These are phyloP conservation scores for Akebia trifoliata DNA, from an alignment of 164 flowering plant species.

Conservation along the genomic window DNA sequence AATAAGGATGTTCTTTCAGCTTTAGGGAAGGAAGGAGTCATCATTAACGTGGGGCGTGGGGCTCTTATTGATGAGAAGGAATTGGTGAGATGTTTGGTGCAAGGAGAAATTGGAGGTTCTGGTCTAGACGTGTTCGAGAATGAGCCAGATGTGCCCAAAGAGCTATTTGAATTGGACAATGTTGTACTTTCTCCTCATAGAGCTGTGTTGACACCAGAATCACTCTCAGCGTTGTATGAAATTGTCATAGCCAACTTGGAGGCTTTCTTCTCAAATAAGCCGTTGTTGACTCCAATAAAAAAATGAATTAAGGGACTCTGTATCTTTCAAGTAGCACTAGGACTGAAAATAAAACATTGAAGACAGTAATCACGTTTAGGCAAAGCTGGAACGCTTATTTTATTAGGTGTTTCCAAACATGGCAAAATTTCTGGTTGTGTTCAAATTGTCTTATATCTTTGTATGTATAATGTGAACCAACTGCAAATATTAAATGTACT, in stretches of 20 bases:
- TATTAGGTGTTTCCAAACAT: too few species aligned
- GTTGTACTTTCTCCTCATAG: slow-evolving; percentile 63
- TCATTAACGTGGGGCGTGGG: slow-evolving; percentile 67
- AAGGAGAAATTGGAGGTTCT: slow-evolving; percentile 63
- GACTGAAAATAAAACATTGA: too few species aligned
- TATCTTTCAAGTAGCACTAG: too few species aligned
- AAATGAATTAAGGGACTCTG: too few species aligned
- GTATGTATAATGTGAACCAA: too few species aligned
- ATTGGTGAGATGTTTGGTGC: slow-evolving; percentile 44
- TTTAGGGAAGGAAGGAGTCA: slow-evolving; percentile 56
- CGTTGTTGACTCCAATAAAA: slow-evolving; percentile 38
- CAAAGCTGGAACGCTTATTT: too few species aligned
- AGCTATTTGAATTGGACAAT: slow-evolving; percentile 50
- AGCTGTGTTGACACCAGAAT: slow-evolving; percentile 46
- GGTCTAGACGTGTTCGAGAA: slow-evolving; percentile 80
- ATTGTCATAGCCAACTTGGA: slow-evolving; percentile 46
- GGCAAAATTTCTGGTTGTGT: too few species aligned
- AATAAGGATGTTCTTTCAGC: slow-evolving; percentile 50
- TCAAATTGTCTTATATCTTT: too few species aligned
- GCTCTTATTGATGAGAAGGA: slow-evolving; percentile 64
- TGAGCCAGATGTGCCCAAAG: slow-evolving; percentile 65
- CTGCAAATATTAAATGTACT: too few species aligned
- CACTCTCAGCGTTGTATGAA: slow-evolving; percentile 23
- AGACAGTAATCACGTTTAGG: too few species aligned
- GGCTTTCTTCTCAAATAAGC: slow-evolving; percentile 64